phyloP scores from a whole-genome alignment of 768 basidiomycete species.

The Tulasnella sp. region DNA sequence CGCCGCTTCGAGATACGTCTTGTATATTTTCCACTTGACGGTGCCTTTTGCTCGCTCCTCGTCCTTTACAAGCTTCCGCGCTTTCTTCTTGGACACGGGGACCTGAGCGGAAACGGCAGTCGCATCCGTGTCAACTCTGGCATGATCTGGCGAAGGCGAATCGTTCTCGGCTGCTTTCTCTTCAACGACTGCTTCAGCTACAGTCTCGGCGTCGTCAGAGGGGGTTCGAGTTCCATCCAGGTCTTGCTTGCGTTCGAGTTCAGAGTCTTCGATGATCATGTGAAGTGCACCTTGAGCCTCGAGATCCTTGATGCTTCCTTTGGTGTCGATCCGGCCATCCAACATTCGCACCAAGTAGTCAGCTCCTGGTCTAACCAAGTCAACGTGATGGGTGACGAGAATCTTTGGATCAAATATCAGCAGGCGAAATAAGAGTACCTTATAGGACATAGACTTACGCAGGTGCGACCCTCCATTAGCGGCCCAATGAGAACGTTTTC shows the following conservation, averaged over 20 bases:
- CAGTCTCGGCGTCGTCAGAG: slow-evolving; percentile 21
- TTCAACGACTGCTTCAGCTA: slow-evolving; percentile 21
- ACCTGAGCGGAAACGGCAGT: neutral
- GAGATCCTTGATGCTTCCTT: slow-evolving; percentile 30
- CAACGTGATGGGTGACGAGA: slow-evolving; percentile 36
- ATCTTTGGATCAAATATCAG: slow-evolving; percentile 18
- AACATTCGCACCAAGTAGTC: slow-evolving; percentile 31
- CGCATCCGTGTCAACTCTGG: neutral
- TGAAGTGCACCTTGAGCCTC: slow-evolving; percentile 27
- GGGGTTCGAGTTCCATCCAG: slow-evolving; percentile 21
- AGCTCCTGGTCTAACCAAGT: slow-evolving; percentile 31
- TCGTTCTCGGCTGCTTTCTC: slow-evolving; percentile 42
- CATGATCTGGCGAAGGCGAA: slow-evolving; percentile 30
- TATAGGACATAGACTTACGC: slow-evolving; percentile 23
- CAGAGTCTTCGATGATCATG: slow-evolving; percentile 24
- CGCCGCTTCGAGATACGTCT: slow-evolving; percentile 27
- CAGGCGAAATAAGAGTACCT: slow-evolving; percentile 12
- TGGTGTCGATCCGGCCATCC: slow-evolving; percentile 32
- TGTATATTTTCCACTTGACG: slow-evolving; percentile 30
- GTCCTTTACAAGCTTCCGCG: slow-evolving; percentile 22
- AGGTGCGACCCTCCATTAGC: slow-evolving; percentile 24
- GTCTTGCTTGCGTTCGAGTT: slow-evolving; percentile 20
- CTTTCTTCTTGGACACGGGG: neutral
- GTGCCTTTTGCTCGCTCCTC: slow-evolving; percentile 26
- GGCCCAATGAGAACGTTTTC: slow-evolving; percentile 23